Conservation (phyloP, 257 asterid genomes). For the Nicotiana paniculata region DNA sequence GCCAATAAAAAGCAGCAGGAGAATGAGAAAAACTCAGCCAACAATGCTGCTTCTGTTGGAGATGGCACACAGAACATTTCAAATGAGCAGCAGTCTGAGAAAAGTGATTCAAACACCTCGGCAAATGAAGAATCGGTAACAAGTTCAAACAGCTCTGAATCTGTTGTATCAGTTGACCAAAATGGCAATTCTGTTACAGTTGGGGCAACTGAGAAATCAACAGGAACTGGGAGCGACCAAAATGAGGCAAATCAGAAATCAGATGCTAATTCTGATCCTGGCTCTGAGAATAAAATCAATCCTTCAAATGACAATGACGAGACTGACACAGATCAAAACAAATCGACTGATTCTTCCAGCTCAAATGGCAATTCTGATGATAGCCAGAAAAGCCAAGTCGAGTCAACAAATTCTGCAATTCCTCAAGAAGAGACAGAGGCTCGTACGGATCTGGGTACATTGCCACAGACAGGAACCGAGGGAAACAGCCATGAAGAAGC, state of each 20-base stretch:
- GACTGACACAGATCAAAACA: constrained; percentile 32
- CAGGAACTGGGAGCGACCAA: background rate
- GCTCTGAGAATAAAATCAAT: constrained; percentile 1
- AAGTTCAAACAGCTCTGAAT: constrained; percentile 2
- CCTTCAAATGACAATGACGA: constrained; percentile 47
- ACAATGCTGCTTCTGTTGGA: background rate
- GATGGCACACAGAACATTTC: constrained; percentile 2
- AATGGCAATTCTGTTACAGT: constrained; percentile 2
- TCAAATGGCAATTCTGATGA: constrained; percentile 20
- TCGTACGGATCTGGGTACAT: constrained; percentile 55
- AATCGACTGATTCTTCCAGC: constrained; percentile 23
- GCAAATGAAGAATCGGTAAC: background rate
- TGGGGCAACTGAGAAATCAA: background rate
- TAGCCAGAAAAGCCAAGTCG: constrained; percentile 22
- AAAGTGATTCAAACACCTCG: constrained; percentile 3
- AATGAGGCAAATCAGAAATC: background rate
- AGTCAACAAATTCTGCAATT: constrained; percentile 33
- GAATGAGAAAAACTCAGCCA: constrained; percentile 1
- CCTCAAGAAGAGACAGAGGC: constrained; percentile 62
- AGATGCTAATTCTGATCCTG: constrained; percentile 2
- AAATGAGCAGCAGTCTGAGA: background rate
- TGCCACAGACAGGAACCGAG: constrained; percentile 51
- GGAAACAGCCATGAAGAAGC: constrained; percentile 41
- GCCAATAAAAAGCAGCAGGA: background rate
- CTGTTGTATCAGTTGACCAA: constrained; percentile 6